A percentile compares a stretch with the other conserved stretches of the same genome.
These are phyloP conservation scores for Pisolithus microcarpus DNA, from an alignment of 768 basidiomycete genomes.

Conservation along the genomic window DNA sequence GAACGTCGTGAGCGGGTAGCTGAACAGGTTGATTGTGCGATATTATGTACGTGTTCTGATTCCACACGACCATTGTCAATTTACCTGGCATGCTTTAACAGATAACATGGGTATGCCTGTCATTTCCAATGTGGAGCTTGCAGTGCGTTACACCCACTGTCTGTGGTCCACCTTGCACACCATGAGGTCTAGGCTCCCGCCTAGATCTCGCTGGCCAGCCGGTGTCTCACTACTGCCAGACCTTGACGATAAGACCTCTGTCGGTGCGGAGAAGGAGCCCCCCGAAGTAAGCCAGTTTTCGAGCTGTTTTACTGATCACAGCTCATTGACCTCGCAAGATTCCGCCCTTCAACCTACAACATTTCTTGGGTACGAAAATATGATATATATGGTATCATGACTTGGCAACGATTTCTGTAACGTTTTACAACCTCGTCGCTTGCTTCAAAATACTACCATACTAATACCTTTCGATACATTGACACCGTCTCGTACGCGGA, in stretches of 20 bases:
- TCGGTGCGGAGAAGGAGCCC: conserved; percentile 27
- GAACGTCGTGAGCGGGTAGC: conserved; percentile 76
- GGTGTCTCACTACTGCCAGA: conserved; percentile 42
- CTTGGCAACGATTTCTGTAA: neutral
- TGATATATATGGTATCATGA: conserved; percentile 17
- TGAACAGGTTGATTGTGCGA: conserved; percentile 82
- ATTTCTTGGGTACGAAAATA: conserved; percentile 43
- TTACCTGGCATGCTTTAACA: conserved; percentile 18
- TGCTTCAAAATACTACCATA: conserved; percentile 1
- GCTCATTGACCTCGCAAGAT: conserved; percentile 17
- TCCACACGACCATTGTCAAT: neutral
- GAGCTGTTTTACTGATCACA: neutral
- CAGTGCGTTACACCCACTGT: conserved; percentile 57
- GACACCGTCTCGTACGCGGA: conserved; percentile 11
- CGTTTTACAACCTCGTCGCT: too few species aligned
- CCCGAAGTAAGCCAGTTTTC: conserved; percentile 29
- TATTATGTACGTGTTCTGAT: conserved; percentile 54
- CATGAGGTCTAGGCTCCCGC: conserved; percentile 38
- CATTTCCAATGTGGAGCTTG: conserved; percentile 56
- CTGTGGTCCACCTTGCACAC: conserved; percentile 55
- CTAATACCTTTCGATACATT: conserved; percentile 6
- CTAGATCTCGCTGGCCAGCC: conserved; percentile 27
- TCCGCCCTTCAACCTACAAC: conserved; percentile 48
- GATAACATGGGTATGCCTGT: conserved; percentile 46
- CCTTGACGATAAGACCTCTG: conserved; percentile 14